phyloP scores from a whole-genome alignment of 202 grass and related monocot species.

The Panicum virgatum region DNA sequence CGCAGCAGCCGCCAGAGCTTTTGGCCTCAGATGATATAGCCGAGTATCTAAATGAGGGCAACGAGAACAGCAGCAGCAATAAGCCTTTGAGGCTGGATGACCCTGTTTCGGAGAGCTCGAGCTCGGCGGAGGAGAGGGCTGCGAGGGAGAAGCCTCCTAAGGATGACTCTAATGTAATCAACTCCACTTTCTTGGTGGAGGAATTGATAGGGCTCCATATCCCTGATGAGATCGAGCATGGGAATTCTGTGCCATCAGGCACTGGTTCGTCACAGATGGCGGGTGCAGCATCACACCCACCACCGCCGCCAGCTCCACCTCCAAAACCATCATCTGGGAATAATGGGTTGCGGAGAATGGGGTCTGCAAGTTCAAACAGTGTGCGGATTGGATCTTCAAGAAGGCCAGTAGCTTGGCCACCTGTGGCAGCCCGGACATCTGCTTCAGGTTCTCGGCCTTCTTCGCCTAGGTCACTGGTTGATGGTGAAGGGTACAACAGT shows the following conservation, averaged over 20 bases:
- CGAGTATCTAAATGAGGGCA: constrained; percentile 52
- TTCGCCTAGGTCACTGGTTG: constrained; percentile 83
- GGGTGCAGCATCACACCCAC: constrained; percentile 55
- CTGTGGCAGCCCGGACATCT: constrained; percentile 53
- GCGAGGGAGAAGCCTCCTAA: constrained; percentile 52
- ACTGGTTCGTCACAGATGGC: constrained; percentile 50
- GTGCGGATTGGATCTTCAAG: constrained; percentile 80
- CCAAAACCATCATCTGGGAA: constrained; percentile 60
- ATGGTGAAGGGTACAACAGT: constrained; percentile 99
- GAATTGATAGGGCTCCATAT: constrained; percentile 50
- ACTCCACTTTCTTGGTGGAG: constrained; percentile 50
- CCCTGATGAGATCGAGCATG: constrained; percentile 50
- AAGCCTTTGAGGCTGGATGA: constrained; percentile 45
- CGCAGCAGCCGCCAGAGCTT: constrained; percentile 44
- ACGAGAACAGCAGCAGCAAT: constrained; percentile 37
- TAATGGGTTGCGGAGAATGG: constrained; percentile 59
- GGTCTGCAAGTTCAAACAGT: constrained; percentile 56
- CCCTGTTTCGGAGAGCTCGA: constrained; percentile 38
- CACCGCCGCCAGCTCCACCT: constrained; percentile 82
- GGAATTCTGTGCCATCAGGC: constrained; percentile 27
- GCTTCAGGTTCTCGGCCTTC: constrained; percentile 80
- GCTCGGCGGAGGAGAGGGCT: constrained; percentile 37
- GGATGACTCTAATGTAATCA: constrained; percentile 39
- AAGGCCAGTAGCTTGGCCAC: constrained; percentile 76
- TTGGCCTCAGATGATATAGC: constrained; percentile 18